Evolutionary conservation across 2,329 filamentous ascomycete species (phyloP), one percentile per base, ranked within the genome.

Genomic region (Mycosphaerella sp.): DNA sequence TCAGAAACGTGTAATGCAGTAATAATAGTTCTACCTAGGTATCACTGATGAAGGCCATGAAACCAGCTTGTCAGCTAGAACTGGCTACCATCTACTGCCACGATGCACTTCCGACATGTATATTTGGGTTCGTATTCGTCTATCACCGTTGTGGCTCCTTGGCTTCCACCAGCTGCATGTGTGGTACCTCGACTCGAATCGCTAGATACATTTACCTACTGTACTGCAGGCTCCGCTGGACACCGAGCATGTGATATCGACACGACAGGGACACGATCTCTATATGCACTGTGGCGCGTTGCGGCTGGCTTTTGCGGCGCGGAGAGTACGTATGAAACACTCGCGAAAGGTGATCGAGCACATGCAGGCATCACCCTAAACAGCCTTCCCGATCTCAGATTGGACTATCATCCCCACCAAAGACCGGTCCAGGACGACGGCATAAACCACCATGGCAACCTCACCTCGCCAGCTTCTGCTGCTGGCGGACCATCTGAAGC

Each of bases 401-500:
- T 34, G 27, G 45, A 41, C 36, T 30, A 16, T 25, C 17, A 32
- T 13, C 43, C 14, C 30, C 32, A 45, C 43, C 27, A 44, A 21
- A 21, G 21, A 21, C 4, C 30, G 4, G 4, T 10, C 30, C 30
- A n/a, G 13, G 2, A n/a, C 9, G 30, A 32, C 13, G 13, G 30
- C 30, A 32, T n/a, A 3, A 10, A 32, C 30, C 30, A 32, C 30
- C 37, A 58, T 57, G 53, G 44, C 62, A 36, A 55, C 57, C 6
- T 54, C 62, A 25, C 75, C 80, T 44, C 77, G 78, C 12, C 90
- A 96, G 70, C 84, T 97, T 60, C 89, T 90, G 68, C 85, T 97
- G 48, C 82, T 97, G 52, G 89, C 90, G 64, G 93, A 98, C 73
- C 91, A 97, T 71, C 87, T 97, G 77, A 96, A 97, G 73, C 81